Percentiles rank a stretch among this genome's conserved stretches.
Evolutionary conservation across 2,329 filamentous ascomycete genomes (phyloP).

Genomic region (Chlorencoelia australis): DNA sequence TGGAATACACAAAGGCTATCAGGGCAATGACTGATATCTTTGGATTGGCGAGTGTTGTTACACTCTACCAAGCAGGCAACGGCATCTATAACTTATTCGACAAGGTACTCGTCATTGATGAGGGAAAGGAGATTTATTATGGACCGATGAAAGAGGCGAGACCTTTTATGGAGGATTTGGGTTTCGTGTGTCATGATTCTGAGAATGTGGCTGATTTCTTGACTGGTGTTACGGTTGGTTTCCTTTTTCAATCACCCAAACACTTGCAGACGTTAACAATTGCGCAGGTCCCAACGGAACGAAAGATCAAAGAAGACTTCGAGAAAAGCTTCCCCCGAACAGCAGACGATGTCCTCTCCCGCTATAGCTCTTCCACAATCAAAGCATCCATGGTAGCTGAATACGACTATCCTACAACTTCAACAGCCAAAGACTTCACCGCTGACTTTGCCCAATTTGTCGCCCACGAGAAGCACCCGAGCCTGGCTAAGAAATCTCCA

Average conservation of each 20-base stretch:
- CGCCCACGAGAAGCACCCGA: conserved; percentile 42
- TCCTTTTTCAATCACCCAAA: neutral
- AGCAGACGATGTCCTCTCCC: conserved; percentile 33
- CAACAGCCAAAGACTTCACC: conserved; percentile 34
- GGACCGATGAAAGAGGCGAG: conserved; percentile 47
- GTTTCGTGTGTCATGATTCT: conserved; percentile 51
- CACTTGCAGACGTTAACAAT: neutral
- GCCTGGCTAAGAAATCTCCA: conserved; percentile 42
- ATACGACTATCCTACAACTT: conserved; percentile 44
- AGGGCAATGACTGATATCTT: conserved; percentile 53
- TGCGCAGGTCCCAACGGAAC: conserved; percentile 41
- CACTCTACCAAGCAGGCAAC: conserved; percentile 60
- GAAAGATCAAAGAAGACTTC: conserved; percentile 41
- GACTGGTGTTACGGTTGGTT: conserved; percentile 38
- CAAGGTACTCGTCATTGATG: conserved; percentile 58
- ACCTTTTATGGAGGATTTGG: conserved; percentile 54
- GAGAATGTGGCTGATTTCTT: conserved; percentile 57
- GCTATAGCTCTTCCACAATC: conserved; percentile 43
- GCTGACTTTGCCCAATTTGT: conserved; percentile 44
- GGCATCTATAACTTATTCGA: conserved; percentile 61
- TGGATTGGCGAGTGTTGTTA: conserved; percentile 50
- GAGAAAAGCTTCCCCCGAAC: conserved; percentile 37
- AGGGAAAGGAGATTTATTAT: conserved; percentile 56
- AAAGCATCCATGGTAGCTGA: conserved; percentile 41
- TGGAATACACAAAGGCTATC: conserved; percentile 52